A percentile compares a stretch with the other conserved stretches of the same genome.
Conservation (phyloP, 2,329 filamentous ascomycete genomes). For the Aspergillus ochraceus region DNA sequence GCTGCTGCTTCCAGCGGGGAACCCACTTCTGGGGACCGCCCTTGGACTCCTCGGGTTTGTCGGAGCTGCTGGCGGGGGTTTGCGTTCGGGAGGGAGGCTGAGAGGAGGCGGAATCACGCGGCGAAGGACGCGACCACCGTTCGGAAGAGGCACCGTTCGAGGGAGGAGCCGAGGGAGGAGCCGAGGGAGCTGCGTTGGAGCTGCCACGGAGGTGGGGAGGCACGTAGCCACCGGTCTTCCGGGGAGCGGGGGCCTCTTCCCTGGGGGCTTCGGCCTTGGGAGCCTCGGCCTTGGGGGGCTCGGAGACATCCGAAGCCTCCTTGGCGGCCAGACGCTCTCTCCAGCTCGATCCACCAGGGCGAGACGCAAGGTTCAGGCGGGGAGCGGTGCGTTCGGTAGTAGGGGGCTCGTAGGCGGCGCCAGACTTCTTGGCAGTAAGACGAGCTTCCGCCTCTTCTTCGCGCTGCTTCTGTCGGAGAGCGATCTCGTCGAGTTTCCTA, state of each 20-base stretch:
- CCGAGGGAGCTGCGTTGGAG: conserved; percentile 27
- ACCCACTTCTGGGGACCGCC: conserved; percentile 33
- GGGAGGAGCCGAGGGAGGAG: conserved; percentile 10
- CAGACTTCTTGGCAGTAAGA: conserved; percentile 62
- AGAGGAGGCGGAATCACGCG: conserved; percentile 31
- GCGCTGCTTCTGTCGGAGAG: conserved; percentile 69
- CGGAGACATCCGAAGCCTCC: conserved; percentile 32
- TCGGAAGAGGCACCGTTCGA: conserved; percentile 32
- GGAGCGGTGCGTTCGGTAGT: conserved; percentile 51
- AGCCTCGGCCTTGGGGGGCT: conserved; percentile 25
- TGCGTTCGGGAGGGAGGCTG: conserved; percentile 24
- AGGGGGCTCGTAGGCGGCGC: conserved; percentile 49
- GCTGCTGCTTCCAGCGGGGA: conserved; percentile 40
- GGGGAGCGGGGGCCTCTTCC: conserved; percentile 25
- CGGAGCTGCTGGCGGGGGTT: conserved; percentile 21
- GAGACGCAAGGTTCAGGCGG: conserved; percentile 55
- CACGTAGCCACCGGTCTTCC: conserved; percentile 38
- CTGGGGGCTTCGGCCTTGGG: conserved; percentile 20
- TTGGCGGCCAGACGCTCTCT: conserved; percentile 61
- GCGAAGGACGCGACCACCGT: conserved; percentile 33
- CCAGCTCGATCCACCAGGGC: conserved; percentile 53
- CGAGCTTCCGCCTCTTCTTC: conserved; percentile 86
- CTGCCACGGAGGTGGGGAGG: conserved; percentile 42
- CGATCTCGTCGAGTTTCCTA: conserved; percentile 63
- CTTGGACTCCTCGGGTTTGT: conserved; percentile 32